Evolutionary conservation across 768 basidiomycete genomes (phyloP).

Genomic region (Podaxis sp.): DNA sequence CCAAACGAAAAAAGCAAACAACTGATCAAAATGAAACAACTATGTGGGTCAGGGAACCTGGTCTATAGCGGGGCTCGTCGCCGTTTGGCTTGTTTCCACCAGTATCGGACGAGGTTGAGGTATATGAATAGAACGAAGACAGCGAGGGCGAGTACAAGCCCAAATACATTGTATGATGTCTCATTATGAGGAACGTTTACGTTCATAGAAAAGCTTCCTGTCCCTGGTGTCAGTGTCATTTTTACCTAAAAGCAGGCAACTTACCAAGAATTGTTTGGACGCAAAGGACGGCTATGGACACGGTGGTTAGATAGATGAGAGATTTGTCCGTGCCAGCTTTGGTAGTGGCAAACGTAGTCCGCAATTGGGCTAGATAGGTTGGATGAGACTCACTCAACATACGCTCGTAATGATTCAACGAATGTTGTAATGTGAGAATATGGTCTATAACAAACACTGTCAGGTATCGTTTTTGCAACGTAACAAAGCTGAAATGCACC

Average conservation of each 20-base stretch:
- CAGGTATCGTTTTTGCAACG: neutral
- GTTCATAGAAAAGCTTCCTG: constrained; percentile 72
- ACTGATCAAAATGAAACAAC: neutral
- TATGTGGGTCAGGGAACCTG: neutral
- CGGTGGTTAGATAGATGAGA: constrained; percentile 59
- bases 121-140: constrained; percentile 41
- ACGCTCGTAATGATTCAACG: constrained; percentile 81
- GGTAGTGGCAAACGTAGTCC: constrained; percentile 51
- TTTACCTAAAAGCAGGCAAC: constrained; percentile 14
- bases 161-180: constrained; percentile 47
- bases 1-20: neutral
- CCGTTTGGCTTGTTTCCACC: constrained; percentile 59
- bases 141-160: constrained; percentile 43
- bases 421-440: constrained; percentile 81
- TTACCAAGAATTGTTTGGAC: constrained; percentile 57
- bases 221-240: neutral
- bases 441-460: constrained; percentile 55
- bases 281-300: constrained; percentile 64
- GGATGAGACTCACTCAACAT: constrained; percentile 87
- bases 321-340: constrained; percentile 63
- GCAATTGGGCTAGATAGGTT: constrained; percentile 76
- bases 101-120: constrained; percentile 46
- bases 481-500: constrained; percentile 39
- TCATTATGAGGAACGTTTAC: constrained; percentile 54
- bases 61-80: constrained; percentile 20